These are phyloP conservation scores for Chrysoporthe deuterocubensis DNA, from an alignment of 2,329 filamentous ascomycete genomes.

Conservation along the genomic window DNA sequence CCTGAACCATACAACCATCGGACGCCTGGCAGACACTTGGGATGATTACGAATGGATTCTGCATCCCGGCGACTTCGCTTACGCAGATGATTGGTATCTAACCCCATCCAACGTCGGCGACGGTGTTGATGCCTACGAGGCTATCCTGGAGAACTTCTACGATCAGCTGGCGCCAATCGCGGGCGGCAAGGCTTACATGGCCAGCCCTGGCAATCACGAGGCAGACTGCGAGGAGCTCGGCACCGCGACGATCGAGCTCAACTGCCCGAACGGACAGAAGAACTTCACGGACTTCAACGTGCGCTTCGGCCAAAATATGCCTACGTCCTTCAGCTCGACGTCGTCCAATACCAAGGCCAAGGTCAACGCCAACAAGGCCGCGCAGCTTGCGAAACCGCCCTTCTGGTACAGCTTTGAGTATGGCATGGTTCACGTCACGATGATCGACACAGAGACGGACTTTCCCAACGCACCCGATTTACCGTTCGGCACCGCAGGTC, in stretches of 20 bases:
- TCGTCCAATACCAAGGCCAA: slow-evolving; percentile 48
- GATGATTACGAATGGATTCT: slow-evolving; percentile 60
- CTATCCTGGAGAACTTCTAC: slow-evolving; percentile 62
- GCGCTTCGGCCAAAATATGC: slow-evolving; percentile 58
- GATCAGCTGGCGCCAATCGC: slow-evolving; percentile 58
- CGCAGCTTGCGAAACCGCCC: slow-evolving; percentile 50
- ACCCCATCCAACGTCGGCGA: slow-evolving; percentile 50
- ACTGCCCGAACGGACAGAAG: slow-evolving; percentile 57
- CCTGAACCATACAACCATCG: slow-evolving; percentile 63
- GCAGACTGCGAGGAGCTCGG: slow-evolving; percentile 53
- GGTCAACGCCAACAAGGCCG: slow-evolving; percentile 49
- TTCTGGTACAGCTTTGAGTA: slow-evolving; percentile 67
- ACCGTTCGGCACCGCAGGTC: slow-evolving; percentile 43
- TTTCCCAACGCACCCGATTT: slow-evolving; percentile 54
- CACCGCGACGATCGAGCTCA: slow-evolving; percentile 15
- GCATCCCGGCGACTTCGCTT: slow-evolving; percentile 60
- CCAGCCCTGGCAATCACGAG: slow-evolving; percentile 63
- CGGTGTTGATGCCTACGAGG: slow-evolving; percentile 56
- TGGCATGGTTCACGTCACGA: slow-evolving; percentile 58
- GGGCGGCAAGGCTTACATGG: slow-evolving; percentile 60
- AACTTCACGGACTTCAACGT: slow-evolving; percentile 66
- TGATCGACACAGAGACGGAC: slow-evolving; percentile 63
- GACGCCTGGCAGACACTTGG: slow-evolving; percentile 53
- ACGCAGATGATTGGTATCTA: slow-evolving; percentile 62
- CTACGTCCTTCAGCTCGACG: slow-evolving; percentile 52